These are phyloP conservation scores for Erythrophleum fordii DNA, from an alignment of 306 rosid species.

Conservation along the genomic window DNA sequence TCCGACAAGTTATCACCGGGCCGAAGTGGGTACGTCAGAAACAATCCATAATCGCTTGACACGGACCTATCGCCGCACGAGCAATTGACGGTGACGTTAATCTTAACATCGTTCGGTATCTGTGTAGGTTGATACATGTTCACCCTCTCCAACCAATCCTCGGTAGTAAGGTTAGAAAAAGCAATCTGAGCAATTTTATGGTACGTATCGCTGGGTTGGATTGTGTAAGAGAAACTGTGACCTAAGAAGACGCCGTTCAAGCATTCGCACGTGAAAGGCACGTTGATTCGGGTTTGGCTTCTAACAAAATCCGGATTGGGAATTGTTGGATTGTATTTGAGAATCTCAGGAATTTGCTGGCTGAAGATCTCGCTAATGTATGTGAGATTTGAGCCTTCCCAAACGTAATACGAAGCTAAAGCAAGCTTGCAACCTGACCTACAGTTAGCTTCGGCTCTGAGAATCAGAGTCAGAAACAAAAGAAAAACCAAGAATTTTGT, in stretches of 20 bases:
- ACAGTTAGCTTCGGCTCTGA: constrained; percentile 51
- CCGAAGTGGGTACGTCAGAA: constrained; percentile 60
- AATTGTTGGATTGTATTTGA: constrained; percentile 51
- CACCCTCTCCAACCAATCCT: constrained; percentile 53
- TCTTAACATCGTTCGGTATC: constrained; percentile 34
- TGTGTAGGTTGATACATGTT: constrained; percentile 15
- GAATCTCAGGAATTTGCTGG: constrained; percentile 44
- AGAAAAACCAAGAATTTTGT: constrained; percentile 28
- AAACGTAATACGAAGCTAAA: constrained; percentile 61
- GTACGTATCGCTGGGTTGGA: constrained; percentile 48
- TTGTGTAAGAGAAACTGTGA: constrained; percentile 58
- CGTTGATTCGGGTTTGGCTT: constrained; percentile 40
- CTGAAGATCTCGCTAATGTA: constrained; percentile 55
- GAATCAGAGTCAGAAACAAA: constrained; percentile 20
- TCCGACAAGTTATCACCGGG: constrained; percentile 37
- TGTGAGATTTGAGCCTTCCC: constrained; percentile 51
- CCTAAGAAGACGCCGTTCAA: constrained; percentile 59
- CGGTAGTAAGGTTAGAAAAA: constrained; percentile 59
- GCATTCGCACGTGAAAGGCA: constrained; percentile 73
- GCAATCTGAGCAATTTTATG: not conserved
- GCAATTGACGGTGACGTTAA: constrained; percentile 73
- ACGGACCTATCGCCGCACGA: constrained; percentile 64
- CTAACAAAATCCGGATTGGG: constrained; percentile 1
- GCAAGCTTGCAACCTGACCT: constrained; percentile 59
- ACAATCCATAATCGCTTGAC: constrained; percentile 62